Evolutionary conservation across 2,329 filamentous ascomycete genomes (phyloP).

Genomic region (Aspergillus candidus): DNA sequence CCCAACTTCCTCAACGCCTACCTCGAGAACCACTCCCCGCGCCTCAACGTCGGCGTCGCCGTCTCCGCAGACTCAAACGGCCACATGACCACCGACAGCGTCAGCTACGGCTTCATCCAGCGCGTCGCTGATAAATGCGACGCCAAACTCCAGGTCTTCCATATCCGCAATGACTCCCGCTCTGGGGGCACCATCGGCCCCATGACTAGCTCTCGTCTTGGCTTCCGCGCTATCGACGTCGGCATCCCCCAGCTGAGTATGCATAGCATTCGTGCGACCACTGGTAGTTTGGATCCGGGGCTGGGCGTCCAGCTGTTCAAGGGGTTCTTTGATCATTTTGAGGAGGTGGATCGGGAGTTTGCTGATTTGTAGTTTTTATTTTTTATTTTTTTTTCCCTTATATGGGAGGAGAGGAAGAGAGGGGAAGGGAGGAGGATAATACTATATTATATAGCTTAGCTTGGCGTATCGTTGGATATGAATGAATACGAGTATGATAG

Average conservation of each 20-base stretch:
- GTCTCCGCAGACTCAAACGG: slow-evolving; percentile 80
- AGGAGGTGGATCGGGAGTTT: slow-evolving; percentile 79
- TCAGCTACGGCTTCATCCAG: slow-evolving; percentile 74
- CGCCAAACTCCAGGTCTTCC: slow-evolving; percentile 75
- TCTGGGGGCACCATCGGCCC: slow-evolving; percentile 94
- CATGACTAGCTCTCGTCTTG: slow-evolving; percentile 73
- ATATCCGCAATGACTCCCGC: slow-evolving; percentile 87
- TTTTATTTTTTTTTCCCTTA: too few species aligned
- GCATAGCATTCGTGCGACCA: slow-evolving; percentile 88
- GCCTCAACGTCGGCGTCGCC: slow-evolving; percentile 80
- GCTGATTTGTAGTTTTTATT: slow-evolving; percentile 27
- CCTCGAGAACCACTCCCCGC: slow-evolving; percentile 76
- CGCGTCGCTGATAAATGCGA: slow-evolving; percentile 69
- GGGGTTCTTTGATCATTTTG: slow-evolving; percentile 81
- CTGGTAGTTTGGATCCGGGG: slow-evolving; percentile 77
- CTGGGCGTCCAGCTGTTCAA: slow-evolving; percentile 83
- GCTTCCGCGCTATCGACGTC: slow-evolving; percentile 76
- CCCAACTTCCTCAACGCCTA: slow-evolving; percentile 86
- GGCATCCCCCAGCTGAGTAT: slow-evolving; percentile 89
- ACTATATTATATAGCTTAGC: too few species aligned
- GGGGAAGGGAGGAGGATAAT: too few species aligned
- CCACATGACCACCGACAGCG: slow-evolving; percentile 90
- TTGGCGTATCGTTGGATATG: too few species aligned
- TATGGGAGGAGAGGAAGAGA: too few species aligned
- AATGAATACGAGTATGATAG: too few species aligned